These are phyloP conservation scores for Skeletonema menzelii DNA, from an alignment of 108 stramenopile species.

Conservation along the genomic window DNA sequence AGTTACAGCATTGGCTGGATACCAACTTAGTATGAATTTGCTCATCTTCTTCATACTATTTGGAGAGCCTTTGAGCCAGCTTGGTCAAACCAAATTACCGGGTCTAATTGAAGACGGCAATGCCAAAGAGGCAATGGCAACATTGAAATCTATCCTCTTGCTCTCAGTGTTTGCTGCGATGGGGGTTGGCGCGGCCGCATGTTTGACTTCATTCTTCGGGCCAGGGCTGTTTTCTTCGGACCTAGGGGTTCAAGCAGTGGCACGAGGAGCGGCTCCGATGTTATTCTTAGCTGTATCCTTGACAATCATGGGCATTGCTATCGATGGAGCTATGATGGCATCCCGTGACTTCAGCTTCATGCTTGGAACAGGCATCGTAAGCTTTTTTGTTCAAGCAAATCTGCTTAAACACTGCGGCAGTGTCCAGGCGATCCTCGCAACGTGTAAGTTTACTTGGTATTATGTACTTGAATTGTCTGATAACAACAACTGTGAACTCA, in stretches of 20 bases:
- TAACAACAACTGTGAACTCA: not conserved
- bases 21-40: slow-evolving; percentile 70
- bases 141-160: slow-evolving; percentile 64
- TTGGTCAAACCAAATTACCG: slow-evolving; percentile 75
- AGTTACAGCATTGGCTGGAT: slow-evolving; percentile 61
- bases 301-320: slow-evolving; percentile 65
- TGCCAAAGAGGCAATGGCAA: slow-evolving; percentile 41
- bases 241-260: slow-evolving; percentile 59
- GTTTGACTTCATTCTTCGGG: slow-evolving; percentile 43
- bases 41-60: slow-evolving; percentile 79
- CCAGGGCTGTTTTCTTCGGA: slow-evolving; percentile 68
- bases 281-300: slow-evolving; percentile 65
- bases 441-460: slow-evolving; percentile 42
- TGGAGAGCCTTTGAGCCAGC: slow-evolving; percentile 78
- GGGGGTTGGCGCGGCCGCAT: slow-evolving; percentile 58
- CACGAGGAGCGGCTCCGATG: slow-evolving; percentile 58
- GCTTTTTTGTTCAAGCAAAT: slow-evolving; percentile 57
- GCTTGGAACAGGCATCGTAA: slow-evolving; percentile 53
- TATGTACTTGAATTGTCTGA: not conserved
- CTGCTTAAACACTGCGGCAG: slow-evolving; percentile 49
- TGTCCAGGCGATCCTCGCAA: slow-evolving; percentile 51
- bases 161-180: slow-evolving; percentile 54
- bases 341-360: slow-evolving; percentile 82
- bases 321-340: slow-evolving; percentile 81
- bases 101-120: slow-evolving; percentile 62